phyloP scores from a whole-genome alignment of 352 stramenopile species.

The Pythium grandisporangium region DNA sequence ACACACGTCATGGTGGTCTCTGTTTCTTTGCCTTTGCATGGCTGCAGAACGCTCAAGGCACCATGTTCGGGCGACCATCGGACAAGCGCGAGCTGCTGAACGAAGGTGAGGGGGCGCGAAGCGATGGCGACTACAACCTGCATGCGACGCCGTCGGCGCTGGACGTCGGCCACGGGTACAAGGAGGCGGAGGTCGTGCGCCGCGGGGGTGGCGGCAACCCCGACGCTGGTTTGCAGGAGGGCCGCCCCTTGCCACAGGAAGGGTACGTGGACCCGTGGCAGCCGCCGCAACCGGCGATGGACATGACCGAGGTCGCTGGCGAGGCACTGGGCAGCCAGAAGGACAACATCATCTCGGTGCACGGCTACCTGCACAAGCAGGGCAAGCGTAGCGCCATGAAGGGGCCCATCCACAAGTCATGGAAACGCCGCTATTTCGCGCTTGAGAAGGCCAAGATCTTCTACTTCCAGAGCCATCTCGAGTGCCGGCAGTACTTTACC shows the following conservation, averaged over 20 bases:
- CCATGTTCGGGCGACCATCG: conserved; percentile 33
- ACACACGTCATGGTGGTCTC: no score
- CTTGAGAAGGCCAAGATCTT: conserved; percentile 85
- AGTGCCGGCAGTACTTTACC: conserved; percentile 84
- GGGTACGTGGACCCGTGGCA: conserved; percentile 32
- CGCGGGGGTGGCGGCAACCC: conserved; percentile 7
- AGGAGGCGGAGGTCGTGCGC: conserved; percentile 55
- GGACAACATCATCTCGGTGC: conserved; percentile 84
- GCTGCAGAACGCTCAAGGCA: no score
- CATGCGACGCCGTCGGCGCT: conserved; percentile 51
- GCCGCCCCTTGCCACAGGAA: conserved; percentile 13
- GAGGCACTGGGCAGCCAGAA: conserved; percentile 25
- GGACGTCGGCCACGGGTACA: conserved; percentile 9
- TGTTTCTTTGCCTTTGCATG: no score
- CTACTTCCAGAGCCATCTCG: conserved; percentile 82
- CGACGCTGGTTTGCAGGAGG: conserved; percentile 12
- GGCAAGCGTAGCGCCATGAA: conserved; percentile 78
- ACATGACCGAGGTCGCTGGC: conserved; percentile 50
- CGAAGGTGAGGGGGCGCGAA: no score
- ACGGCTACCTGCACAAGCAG: conserved; percentile 88
- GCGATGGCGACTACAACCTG: conserved; percentile 52
- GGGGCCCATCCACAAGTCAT: conserved; percentile 81
- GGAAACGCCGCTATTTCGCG: conserved; percentile 82
- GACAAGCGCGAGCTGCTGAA: conserved; percentile 31
- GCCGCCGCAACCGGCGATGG: conserved; percentile 38